These are phyloP conservation scores for Macrocystidia cucumis DNA, from an alignment of 1,284 basidiomycete genomes.

Conservation along the genomic window DNA sequence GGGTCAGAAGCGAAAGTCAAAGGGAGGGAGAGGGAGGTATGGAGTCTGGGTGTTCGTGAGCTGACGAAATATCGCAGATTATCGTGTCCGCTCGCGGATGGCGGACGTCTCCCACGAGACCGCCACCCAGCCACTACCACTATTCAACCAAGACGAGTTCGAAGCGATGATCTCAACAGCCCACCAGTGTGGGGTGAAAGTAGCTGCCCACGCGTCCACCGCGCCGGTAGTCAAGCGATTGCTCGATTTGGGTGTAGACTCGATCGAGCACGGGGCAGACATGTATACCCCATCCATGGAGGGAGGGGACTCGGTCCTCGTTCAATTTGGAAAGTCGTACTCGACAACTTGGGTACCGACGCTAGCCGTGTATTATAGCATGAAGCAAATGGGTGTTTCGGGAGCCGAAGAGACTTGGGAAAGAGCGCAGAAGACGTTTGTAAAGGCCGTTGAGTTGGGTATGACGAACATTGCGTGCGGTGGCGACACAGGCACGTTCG, in stretches of 20 bases:
- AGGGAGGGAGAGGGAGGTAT: background rate
- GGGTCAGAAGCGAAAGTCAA: background rate
- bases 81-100: slow-evolving; percentile 39
- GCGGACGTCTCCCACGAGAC: slow-evolving; percentile 28
- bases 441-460: slow-evolving; percentile 30
- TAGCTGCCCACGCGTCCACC: slow-evolving; percentile 49
- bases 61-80: slow-evolving; percentile 28
- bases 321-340: slow-evolving; percentile 17
- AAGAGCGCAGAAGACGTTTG: slow-evolving; percentile 31
- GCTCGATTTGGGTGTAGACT: slow-evolving; percentile 18
- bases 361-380: slow-evolving; percentile 40
- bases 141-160: slow-evolving; percentile 42
- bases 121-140: slow-evolving; percentile 25
- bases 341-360: slow-evolving; percentile 52
- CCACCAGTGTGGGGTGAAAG: slow-evolving; percentile 45
- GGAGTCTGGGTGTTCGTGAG: background rate
- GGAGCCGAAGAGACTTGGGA: slow-evolving; percentile 28
- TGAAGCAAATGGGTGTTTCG: slow-evolving; percentile 9
- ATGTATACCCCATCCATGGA: slow-evolving; percentile 13
- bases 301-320: slow-evolving; percentile 17
- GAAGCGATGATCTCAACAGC: slow-evolving; percentile 43
- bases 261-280: slow-evolving; percentile 23
- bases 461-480: slow-evolving; percentile 48
- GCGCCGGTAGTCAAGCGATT: slow-evolving; percentile 25
- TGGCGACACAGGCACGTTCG: slow-evolving; percentile 57